Percentiles rank a stretch among this genome's conserved stretches.
These are phyloP conservation scores for Podospora appendiculata DNA, from an alignment of 495 filamentous ascomycete genomes.

Conservation along the genomic window DNA sequence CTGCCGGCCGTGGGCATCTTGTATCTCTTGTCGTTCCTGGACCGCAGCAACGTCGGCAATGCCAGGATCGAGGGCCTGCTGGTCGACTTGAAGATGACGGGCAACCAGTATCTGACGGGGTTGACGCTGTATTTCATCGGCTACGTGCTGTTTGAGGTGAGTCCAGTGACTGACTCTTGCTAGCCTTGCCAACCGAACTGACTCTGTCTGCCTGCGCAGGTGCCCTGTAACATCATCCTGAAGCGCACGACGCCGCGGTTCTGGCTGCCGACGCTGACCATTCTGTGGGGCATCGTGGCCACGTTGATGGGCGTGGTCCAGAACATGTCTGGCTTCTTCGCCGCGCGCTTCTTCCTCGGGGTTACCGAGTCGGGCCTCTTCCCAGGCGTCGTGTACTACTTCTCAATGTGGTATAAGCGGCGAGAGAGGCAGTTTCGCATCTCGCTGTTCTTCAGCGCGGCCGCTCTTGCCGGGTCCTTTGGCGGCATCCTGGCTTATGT, in stretches of 20 bases:
- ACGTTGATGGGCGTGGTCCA: conserved; percentile 64
- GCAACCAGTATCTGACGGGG: conserved; percentile 63
- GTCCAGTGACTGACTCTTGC: not conserved
- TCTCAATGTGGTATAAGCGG: conserved; percentile 81
- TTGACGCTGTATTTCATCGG: conserved; percentile 71
- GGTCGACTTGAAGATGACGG: conserved; percentile 57
- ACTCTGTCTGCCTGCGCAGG: conserved; percentile 16
- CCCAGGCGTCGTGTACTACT: conserved; percentile 71
- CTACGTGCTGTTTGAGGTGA: conserved; percentile 51
- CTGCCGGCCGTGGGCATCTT: conserved; percentile 61
- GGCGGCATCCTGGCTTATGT: conserved; percentile 66
- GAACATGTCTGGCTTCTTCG: conserved; percentile 56
- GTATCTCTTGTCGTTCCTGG: conserved; percentile 67
- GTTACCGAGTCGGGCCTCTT: conserved; percentile 54
- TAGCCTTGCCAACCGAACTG: not conserved
- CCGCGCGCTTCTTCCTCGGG: conserved; percentile 55
- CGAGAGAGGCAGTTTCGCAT: conserved; percentile 64
- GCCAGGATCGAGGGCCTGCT: conserved; percentile 56
- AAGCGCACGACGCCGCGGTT: conserved; percentile 61
- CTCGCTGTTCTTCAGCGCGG: conserved; percentile 67
- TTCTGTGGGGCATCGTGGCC: conserved; percentile 52
- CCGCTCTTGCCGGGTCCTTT: conserved; percentile 70
- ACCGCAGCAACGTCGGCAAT: conserved; percentile 61
- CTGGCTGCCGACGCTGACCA: conserved; percentile 43
- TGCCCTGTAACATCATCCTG: conserved; percentile 68